Conservation (phyloP, 2,329 filamentous ascomycete genomes). For the Aaosphaeria arxii region DNA sequence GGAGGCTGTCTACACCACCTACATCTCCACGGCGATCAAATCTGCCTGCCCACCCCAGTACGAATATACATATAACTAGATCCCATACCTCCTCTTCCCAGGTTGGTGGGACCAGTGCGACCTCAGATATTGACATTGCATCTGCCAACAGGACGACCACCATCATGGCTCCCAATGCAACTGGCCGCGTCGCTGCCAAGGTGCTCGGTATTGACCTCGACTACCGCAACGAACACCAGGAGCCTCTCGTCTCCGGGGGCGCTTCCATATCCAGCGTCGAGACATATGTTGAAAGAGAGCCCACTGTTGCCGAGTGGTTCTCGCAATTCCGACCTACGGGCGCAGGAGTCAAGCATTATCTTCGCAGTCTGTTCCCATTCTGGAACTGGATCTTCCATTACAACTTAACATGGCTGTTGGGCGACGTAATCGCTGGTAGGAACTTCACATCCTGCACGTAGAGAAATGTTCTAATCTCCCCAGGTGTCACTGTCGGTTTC, state of each 20-base stretch:
- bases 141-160: constrained; percentile 1
- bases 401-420: constrained; percentile 83
- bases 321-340: constrained; percentile 59
- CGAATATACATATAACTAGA: constrained; percentile 16
- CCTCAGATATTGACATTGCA: constrained; percentile 4
- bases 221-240: constrained; percentile 67
- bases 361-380: constrained; percentile 78
- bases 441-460: background rate
- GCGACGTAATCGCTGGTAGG: constrained; percentile 83
- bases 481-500: constrained; percentile 67
- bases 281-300: constrained; percentile 71
- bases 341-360: constrained; percentile 57
- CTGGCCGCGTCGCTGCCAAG: constrained; percentile 54
- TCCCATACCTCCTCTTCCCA: constrained; percentile 10
- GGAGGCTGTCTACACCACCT: background rate
- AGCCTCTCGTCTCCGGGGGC: constrained; percentile 11
- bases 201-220: constrained; percentile 78
- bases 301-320: constrained; percentile 72
- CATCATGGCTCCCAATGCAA: constrained; percentile 9
- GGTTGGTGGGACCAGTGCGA: constrained; percentile 4
- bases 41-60: background rate
- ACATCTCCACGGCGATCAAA: constrained; percentile 8
- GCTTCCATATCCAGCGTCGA: constrained; percentile 71
- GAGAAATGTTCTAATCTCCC: background rate
- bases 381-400: constrained; percentile 85